Evolutionary conservation across 73 alveolate genomes (phyloP), one percentile per base, ranked within the genome.

Genomic region (Uronychia setigera): DNA sequence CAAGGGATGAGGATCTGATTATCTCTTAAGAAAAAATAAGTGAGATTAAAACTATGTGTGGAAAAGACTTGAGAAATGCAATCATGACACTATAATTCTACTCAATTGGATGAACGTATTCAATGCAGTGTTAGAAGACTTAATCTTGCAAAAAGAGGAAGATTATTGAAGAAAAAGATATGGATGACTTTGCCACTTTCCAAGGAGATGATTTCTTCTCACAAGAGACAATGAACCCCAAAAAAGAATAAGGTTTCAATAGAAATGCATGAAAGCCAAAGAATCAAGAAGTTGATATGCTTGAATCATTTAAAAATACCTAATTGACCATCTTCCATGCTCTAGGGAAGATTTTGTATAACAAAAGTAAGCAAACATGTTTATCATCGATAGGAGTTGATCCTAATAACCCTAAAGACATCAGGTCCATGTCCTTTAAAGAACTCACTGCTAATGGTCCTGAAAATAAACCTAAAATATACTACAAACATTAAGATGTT

Each of bases 271-370:
- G n/a, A n/a, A n/a, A n/a, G n/a, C n/a, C n/a, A n/a, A n/a, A n/a
- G n/a, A 31, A 32, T 30, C 31, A 29, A 0, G 78, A 77, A 35
- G 34, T 26, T 26, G 33, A 32, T 26, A 60, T 33, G 35, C 76
- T 46, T 14, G 33, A 1, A 5, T 0, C 1, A 27, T 27, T 78
- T 28, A 88, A 78, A 83, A 91, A 88, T 58, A 35, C 76, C 58
- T 60, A 76, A 13, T 79, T 77, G 31, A 13, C 91, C 13, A 88
- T 88, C 29, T 88, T 88, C 31, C 94, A 88, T 78, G 94, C 91
- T 14, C 30, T 88, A 0, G 94, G 94, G 27, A 88, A 88, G 34
- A 80, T 88, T 77, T 80, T 88, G 27, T 88, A 88, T 82, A 88
- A 88, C 84, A 88, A 88, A 80, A 34, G 89, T 82, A 82, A 60